These are phyloP conservation scores for Waltiozyma solani DNA, from an alignment of 1,139 yeast genomes.

Conservation along the genomic window DNA sequence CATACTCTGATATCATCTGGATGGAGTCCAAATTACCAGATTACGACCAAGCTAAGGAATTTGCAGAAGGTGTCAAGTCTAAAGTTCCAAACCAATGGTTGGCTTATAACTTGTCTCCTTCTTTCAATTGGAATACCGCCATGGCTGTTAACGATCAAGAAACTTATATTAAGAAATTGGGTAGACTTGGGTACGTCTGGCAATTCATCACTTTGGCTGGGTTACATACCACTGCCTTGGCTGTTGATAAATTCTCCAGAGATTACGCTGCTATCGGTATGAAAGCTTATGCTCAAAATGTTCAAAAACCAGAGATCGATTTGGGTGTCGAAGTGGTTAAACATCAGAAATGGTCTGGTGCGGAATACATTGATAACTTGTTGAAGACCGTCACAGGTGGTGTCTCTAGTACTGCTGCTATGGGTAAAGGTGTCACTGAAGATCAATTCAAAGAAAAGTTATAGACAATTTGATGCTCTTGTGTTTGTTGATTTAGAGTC, in stretches of 20 bases:
- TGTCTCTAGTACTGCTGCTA: constrained; percentile 91
- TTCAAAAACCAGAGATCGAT: constrained; percentile 85
- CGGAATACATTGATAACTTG: constrained; percentile 89
- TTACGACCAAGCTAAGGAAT: constrained; percentile 87
- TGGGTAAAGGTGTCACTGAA: constrained; percentile 98
- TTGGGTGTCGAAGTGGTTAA: constrained; percentile 90
- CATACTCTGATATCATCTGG: constrained; percentile 95
- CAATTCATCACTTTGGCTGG: constrained; percentile 98
- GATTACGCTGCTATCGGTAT: constrained; percentile 77
- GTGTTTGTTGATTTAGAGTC: no score
- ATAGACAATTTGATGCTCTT: no score
- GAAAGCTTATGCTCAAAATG: constrained; percentile 87
- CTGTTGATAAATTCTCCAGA: constrained; percentile 77
- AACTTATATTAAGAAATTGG: constrained; percentile 82
- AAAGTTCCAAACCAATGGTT: constrained; percentile 87
- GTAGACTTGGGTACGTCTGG: constrained; percentile 91
- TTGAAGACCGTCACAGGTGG: constrained; percentile 93
- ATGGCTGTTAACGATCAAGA: constrained; percentile 84
- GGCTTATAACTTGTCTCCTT: constrained; percentile 92
- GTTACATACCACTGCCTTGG: constrained; percentile 90
- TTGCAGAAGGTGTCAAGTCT: constrained; percentile 82
- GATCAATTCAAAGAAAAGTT: constrained; percentile 62
- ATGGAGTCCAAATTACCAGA: constrained; percentile 98
- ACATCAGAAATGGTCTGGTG: constrained; percentile 99
- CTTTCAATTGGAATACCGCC: constrained; percentile 96